Conservation (phyloP, 129 eudicot genomes). For the Oenanthe sinensis region DNA sequence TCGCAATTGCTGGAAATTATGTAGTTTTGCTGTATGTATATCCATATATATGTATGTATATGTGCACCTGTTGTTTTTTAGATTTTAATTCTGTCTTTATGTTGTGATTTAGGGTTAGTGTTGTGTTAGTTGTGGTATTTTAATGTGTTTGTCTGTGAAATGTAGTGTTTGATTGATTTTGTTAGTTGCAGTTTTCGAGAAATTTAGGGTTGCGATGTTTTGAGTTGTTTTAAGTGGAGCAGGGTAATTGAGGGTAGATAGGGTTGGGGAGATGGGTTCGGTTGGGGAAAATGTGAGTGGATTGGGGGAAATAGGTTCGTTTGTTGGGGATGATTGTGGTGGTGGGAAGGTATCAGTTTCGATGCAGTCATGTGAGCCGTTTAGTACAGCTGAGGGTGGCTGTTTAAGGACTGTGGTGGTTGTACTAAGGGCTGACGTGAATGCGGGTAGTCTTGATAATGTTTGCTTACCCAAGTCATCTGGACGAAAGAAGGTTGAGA, state of each 20-base stretch:
- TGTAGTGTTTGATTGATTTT: background rate
- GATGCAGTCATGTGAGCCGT: conserved; percentile 28
- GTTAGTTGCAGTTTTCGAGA: background rate
- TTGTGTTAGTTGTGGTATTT: background rate
- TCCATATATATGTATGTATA: background rate
- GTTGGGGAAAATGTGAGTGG: conserved; percentile 24
- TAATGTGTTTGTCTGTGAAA: background rate
- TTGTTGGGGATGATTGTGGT: conserved; percentile 25
- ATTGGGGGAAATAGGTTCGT: conserved; percentile 21
- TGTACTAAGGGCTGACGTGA: conserved; percentile 18
- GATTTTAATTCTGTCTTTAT: background rate
- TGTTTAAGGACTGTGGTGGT: conserved; percentile 17
- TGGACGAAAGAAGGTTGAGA: conserved; percentile 21
- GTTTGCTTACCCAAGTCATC: conserved; percentile 16
- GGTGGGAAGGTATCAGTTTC: conserved; percentile 31
- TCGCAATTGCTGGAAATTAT: background rate
- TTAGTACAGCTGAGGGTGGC: conserved; percentile 21
- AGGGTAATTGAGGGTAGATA: background rate
- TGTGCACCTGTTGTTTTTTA: background rate
- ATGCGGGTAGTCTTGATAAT: conserved; percentile 32
- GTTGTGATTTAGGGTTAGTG: background rate
- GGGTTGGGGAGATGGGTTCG: background rate
- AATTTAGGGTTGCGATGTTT: background rate
- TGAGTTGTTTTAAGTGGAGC: background rate
- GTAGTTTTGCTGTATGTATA: background rate